phyloP scores from a whole-genome alignment of 768 basidiomycete genomes.

The Boletellus sp. region DNA sequence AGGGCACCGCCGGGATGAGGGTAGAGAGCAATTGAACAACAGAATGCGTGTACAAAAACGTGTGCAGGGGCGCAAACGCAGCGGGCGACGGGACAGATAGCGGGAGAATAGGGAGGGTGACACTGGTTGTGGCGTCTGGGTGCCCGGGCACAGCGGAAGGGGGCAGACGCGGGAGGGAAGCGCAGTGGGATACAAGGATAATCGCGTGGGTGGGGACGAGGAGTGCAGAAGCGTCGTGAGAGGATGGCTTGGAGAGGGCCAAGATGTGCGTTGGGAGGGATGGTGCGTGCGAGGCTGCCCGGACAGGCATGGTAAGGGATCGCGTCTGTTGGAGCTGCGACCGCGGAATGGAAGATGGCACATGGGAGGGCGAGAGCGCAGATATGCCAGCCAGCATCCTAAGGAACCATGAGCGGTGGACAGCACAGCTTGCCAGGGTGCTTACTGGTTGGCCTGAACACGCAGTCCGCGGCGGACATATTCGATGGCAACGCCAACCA shows the following conservation, averaged over 20 bases:
- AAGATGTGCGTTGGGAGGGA: constrained; percentile 51
- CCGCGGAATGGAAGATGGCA: constrained; percentile 29
- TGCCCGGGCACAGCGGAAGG: constrained; percentile 33
- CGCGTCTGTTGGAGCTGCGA: constrained; percentile 32
- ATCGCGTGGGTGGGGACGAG: constrained; percentile 69
- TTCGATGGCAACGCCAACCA: constrained; percentile 53
- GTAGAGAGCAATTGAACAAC: constrained; percentile 46
- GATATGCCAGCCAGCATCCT: constrained; percentile 41
- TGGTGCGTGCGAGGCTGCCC: constrained; percentile 20
- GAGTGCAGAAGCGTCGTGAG: constrained; percentile 32
- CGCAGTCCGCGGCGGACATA: constrained; percentile 57
- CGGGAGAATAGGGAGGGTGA: constrained; percentile 58
- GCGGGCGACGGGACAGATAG: constrained; percentile 60
- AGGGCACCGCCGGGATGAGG: constrained; percentile 39
- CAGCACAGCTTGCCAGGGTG: constrained; percentile 6
- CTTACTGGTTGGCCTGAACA: constrained; percentile 43
- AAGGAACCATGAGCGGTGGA: constrained; percentile 32
- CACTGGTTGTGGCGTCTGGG: constrained; percentile 28
- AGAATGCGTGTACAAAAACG: constrained; percentile 67
- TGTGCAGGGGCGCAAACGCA: constrained; percentile 55
- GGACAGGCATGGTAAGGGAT: constrained; percentile 30
- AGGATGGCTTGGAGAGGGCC: constrained; percentile 37
- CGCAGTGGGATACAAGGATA: constrained; percentile 66
- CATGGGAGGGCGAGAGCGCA: constrained; percentile 47
- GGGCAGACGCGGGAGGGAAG: constrained; percentile 57